Conservation (phyloP, 2,329 filamentous ascomycete species). For the Plenodomus lindquistii region DNA sequence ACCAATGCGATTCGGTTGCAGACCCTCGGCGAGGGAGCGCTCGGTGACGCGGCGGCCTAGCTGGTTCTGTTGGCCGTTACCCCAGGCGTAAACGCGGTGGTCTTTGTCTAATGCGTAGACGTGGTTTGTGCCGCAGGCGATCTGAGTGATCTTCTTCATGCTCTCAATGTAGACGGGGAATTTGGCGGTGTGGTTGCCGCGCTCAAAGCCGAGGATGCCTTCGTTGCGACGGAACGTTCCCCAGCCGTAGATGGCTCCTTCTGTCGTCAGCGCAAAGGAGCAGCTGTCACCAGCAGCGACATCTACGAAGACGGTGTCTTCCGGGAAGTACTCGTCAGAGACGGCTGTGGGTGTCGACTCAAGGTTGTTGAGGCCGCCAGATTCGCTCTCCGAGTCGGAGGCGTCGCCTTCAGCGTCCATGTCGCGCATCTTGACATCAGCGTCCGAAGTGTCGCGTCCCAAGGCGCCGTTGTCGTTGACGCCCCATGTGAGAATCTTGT, state of each 20-base stretch:
- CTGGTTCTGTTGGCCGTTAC: constrained; percentile 72
- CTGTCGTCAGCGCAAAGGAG: constrained; percentile 74
- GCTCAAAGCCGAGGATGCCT: constrained; percentile 67
- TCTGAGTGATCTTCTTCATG: constrained; percentile 67
- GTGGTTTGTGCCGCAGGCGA: constrained; percentile 72
- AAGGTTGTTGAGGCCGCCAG: constrained; percentile 70
- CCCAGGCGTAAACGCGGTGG: constrained; percentile 71
- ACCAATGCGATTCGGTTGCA: constrained; percentile 61
- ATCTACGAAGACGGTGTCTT: constrained; percentile 66
- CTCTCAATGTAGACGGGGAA: constrained; percentile 61
- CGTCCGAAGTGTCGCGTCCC: constrained; percentile 71
- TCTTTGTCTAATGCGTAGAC: constrained; percentile 68
- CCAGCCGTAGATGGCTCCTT: constrained; percentile 80
- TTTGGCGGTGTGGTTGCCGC: constrained; percentile 43
- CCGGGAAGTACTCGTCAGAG: constrained; percentile 58
- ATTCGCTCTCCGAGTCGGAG: constrained; percentile 54
- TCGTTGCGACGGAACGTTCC: constrained; percentile 76
- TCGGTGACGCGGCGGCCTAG: constrained; percentile 68
- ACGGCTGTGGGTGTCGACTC: constrained; percentile 70
- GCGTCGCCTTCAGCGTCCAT: constrained; percentile 55
- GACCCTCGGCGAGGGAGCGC: constrained; percentile 58
- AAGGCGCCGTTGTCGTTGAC: constrained; percentile 85
- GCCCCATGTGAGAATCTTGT: constrained; percentile 83
- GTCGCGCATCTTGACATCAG: constrained; percentile 62
- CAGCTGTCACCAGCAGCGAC: constrained; percentile 74